These are phyloP conservation scores for Magnaporthiopsis rhizophila DNA, from an alignment of 2,329 filamentous ascomycete species.

Conservation along the genomic window DNA sequence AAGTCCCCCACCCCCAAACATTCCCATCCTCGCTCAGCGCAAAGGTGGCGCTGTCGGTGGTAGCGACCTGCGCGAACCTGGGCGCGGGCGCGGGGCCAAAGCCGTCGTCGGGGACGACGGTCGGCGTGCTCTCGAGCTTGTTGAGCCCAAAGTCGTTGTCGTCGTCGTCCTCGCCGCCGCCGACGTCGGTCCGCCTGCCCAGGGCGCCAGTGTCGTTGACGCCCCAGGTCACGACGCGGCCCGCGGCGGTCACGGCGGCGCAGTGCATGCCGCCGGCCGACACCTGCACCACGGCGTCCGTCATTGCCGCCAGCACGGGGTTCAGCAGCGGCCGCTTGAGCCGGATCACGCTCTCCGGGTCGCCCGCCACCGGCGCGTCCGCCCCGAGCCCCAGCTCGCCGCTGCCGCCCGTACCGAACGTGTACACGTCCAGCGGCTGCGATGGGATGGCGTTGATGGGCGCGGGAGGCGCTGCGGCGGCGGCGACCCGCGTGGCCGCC, in stretches of 20 bases:
- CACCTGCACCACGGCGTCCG: conserved; percentile 41
- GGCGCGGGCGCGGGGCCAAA: conserved; percentile 24
- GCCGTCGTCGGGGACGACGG: conserved; percentile 38
- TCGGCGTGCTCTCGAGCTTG: conserved; percentile 50
- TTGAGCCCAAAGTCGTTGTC: conserved; percentile 32
- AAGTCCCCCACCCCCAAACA: conserved; percentile 5
- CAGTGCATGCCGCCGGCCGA: conserved; percentile 62
- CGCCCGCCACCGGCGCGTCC: neutral
- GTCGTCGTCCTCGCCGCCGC: conserved; percentile 28
- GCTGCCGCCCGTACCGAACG: conserved; percentile 10
- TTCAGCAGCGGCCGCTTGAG: conserved; percentile 7
- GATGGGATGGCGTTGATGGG: conserved; percentile 2
- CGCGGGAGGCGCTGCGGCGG: neutral
- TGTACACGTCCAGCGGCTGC: conserved; percentile 7
- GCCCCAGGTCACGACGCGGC: conserved; percentile 61
- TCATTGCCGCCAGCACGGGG: conserved; percentile 1
- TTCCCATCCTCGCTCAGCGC: conserved; percentile 19
- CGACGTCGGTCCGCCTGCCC: conserved; percentile 51
- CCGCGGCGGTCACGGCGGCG: conserved; percentile 56
- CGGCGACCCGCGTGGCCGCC: neutral
- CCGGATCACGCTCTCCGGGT: neutral
- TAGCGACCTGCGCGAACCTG: conserved; percentile 46
- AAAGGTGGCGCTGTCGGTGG: conserved; percentile 63
- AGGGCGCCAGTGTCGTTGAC: conserved; percentile 63
- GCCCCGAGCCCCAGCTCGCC: conserved; percentile 13